phyloP scores from a whole-genome alignment of 2,329 filamentous ascomycete species.

The Pseudogymnoascus sp. region DNA sequence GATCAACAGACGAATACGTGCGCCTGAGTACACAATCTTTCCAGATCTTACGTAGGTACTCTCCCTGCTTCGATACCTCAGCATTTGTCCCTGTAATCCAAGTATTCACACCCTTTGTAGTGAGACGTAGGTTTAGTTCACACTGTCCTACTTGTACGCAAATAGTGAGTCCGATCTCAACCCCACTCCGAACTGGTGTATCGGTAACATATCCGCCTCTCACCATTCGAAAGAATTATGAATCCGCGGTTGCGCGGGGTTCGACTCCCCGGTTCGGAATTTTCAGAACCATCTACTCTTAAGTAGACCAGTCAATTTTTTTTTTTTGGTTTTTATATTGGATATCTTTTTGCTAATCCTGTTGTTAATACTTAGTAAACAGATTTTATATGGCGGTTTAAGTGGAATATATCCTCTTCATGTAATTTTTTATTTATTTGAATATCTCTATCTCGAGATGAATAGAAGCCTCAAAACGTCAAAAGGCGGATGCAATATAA shows the following conservation, averaged over 20 bases:
- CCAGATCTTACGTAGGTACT: neutral
- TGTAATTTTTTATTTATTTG: neutral
- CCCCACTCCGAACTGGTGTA: conserved; percentile 5
- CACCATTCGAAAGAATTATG: conserved; percentile 1
- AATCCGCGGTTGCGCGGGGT: conserved; percentile 5
- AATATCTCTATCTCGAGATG: neutral
- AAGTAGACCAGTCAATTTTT: conserved; percentile 3
- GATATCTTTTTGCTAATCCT: neutral
- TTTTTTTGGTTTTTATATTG: neutral
- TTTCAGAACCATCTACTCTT: conserved; percentile 4
- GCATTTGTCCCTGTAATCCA: neutral
- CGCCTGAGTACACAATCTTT: neutral
- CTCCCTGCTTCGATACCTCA: neutral
- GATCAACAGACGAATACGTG: neutral
- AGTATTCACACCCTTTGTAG: neutral
- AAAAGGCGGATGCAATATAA: neutral
- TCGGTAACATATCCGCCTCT: conserved; percentile 6
- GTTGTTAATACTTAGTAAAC: neutral
- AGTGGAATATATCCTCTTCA: neutral
- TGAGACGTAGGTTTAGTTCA: neutral
- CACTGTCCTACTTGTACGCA: neutral
- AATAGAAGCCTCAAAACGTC: neutral
- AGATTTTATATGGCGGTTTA: neutral
- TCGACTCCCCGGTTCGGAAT: conserved; percentile 6
- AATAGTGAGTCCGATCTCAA: neutral